Base-by-base conservation (phyloP, 2,329 filamentous ascomycete species). In the Diaporthe ilicicola region DNA sequence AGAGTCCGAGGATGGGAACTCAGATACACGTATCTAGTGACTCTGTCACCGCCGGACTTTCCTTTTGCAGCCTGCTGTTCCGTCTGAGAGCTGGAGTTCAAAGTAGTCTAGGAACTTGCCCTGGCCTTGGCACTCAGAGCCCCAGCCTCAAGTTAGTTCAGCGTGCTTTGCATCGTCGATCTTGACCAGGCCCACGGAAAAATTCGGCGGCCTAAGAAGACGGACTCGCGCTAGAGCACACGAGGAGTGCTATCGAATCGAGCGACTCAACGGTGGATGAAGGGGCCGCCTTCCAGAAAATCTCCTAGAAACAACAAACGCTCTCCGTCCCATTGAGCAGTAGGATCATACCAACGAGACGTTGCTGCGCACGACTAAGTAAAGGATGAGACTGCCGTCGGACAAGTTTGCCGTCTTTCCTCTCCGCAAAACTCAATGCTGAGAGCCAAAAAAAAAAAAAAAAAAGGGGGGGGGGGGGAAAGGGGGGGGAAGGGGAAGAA, bases 31-130 rank as follows among this genome's bases (percentile, higher is more conserved):
- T 42, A 29, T 34, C 22, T 24, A 61, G 53, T 37, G 24, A 46
- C 27, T 34, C 39, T 56, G 53, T 70, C 62, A 70, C 42, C 44
- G 29, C 59, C 59, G 42, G 59, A 29, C 44, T 32, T 67, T 56
- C 34, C 39, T 62, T 59, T 27, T 34, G 22, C 42, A 37, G 42
- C 42, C 59, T 17, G 22, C 59, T 34, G n/a, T 19, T 48, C 29
- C 10, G 59, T 24, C 44, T 48, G 27, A 34, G 29, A 50, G 32
- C 24, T 34, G 27, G 19, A 37, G 42, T 48, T 27, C 59, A 48
- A 22, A 24, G 42, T 15, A 48, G n/a, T n/a, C n/a, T n/a, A n/a
- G 59, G 42, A 48, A 27, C 42, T n/a, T 48, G 59, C 29, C 19
- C 42, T 24, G 7, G 15, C 19, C 42, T 62, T 37, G n/a, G 59